A percentile compares a stretch with the other conserved stretches of the same genome.
Evolutionary conservation across 192 early-diverging fungal species (phyloP).

Genomic region (Coemansia reversa): DNA sequence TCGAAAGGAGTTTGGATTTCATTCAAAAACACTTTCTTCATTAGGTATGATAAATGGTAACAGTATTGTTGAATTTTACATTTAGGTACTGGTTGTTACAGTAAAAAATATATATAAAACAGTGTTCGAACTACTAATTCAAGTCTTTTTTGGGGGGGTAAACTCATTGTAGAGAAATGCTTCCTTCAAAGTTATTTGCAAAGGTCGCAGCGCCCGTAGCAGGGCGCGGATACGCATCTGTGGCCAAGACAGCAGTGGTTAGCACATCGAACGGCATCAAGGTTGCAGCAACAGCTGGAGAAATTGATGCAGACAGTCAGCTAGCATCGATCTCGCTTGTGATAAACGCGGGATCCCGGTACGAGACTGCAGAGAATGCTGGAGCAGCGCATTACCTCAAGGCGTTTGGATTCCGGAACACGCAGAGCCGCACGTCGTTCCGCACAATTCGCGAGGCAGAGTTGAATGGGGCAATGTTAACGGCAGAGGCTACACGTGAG

Average conservation of each 20-base stretch:
- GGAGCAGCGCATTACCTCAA: constrained; percentile 91
- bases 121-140: too few relatives aligned
- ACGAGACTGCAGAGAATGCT: constrained; percentile 70
- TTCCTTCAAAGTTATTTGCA: constrained; percentile 20
- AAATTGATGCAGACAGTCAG: constrained; percentile 42
- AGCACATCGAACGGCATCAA: constrained; percentile 49
- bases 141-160: not conserved
- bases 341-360: constrained; percentile 82
- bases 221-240: constrained; percentile 50
- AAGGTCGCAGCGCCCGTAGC: constrained; percentile 12
- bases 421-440: constrained; percentile 76
- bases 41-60: too few relatives aligned
- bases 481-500: constrained; percentile 79
- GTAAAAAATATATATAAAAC: too few relatives aligned
- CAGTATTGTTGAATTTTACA: too few relatives aligned
- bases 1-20: too few relatives aligned
- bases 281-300: constrained; percentile 27
- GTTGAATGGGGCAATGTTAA: constrained; percentile 82
- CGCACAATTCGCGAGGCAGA: constrained; percentile 88
- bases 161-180: constrained; percentile 17
- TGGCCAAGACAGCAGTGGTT: constrained; percentile 17
- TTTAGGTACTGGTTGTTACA: too few relatives aligned
- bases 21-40: too few relatives aligned
- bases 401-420: constrained; percentile 86
- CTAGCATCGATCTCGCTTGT: constrained; percentile 80